Evolutionary conservation across 768 basidiomycete species (phyloP).

Genomic region (Pilatotrama ljubarskyi): DNA sequence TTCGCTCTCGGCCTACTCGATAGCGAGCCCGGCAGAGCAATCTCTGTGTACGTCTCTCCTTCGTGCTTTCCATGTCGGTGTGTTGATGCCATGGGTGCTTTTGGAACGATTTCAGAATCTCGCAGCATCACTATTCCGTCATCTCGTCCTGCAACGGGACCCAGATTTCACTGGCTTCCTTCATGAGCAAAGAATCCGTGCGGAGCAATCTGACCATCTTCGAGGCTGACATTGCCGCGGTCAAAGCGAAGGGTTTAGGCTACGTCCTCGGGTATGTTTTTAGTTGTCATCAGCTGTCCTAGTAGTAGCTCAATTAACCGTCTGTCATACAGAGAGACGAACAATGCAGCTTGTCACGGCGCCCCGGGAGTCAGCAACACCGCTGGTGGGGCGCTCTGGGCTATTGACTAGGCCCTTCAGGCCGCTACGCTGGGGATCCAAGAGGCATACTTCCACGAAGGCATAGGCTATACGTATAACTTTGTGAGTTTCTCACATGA

Average conservation of each 20-base stretch:
- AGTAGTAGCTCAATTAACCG: not conserved
- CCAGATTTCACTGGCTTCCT: conserved; percentile 53
- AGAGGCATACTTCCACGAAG: conserved; percentile 62
- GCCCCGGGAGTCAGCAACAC: conserved; percentile 62
- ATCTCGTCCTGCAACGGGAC: conserved; percentile 56
- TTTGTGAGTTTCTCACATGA: conserved; percentile 38
- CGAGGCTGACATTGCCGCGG: conserved; percentile 53
- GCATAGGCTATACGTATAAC: conserved; percentile 72
- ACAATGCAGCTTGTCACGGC: conserved; percentile 41
- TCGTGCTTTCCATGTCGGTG: not conserved
- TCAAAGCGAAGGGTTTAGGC: conserved; percentile 44
- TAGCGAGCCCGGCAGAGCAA: conserved; percentile 47
- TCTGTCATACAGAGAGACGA: conserved; percentile 29
- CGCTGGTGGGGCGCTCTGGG: conserved; percentile 69
- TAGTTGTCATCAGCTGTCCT: too few species aligned
- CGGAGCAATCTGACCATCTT: conserved; percentile 52
- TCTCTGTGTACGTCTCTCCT: conserved; percentile 48
- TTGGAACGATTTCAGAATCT: conserved; percentile 30
- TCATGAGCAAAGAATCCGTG: conserved; percentile 64
- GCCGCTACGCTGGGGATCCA: conserved; percentile 56
- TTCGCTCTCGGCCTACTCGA: conserved; percentile 52
- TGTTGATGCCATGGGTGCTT: not conserved
- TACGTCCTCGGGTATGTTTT: conserved; percentile 54
- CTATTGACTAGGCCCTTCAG: conserved; percentile 62
- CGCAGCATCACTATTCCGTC: conserved; percentile 54